phyloP scores from a whole-genome alignment of 768 basidiomycete genomes.

The Crepidotus variabilis region DNA sequence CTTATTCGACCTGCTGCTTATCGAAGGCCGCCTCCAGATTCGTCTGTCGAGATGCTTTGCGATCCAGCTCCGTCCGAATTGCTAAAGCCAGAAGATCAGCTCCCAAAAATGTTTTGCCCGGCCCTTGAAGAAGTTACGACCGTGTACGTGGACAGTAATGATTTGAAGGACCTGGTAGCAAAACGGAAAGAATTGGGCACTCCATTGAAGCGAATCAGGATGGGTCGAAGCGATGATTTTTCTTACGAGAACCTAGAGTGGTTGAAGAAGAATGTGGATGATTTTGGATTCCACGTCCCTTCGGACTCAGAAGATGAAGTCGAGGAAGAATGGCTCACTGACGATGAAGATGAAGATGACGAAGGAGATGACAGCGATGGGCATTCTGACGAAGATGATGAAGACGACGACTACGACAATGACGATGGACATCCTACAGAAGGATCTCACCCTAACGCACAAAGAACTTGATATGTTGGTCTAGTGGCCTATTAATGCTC shows the following conservation, averaged over 20 bases:
- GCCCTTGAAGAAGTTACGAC: conserved; percentile 46
- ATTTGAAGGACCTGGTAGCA: conserved; percentile 43
- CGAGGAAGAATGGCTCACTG: neutral
- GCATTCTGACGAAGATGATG: conserved; percentile 12
- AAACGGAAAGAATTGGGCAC: conserved; percentile 35
- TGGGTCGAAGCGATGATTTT: conserved; percentile 45
- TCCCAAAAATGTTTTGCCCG: conserved; percentile 39
- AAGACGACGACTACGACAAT: neutral
- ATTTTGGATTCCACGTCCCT: conserved; percentile 54
- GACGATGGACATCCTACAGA: conserved; percentile 1
- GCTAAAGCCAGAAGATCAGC: conserved; percentile 8
- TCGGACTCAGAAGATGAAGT: conserved; percentile 44
- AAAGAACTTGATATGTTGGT: too few relatives aligned
- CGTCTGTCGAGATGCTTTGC: neutral
- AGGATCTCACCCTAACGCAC: too few relatives aligned
- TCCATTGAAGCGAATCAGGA: conserved; percentile 43
- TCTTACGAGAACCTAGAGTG: conserved; percentile 40
- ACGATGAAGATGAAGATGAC: neutral
- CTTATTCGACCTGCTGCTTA: conserved; percentile 15
- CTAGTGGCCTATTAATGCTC: too few relatives aligned
- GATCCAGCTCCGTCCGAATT: conserved; percentile 12
- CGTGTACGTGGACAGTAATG: conserved; percentile 35
- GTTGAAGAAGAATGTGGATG: conserved; percentile 46
- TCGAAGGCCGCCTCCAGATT: neutral
- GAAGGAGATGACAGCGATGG: conserved; percentile 15